These are phyloP conservation scores for Ceratocystis alfenasii DNA, from an alignment of 2,329 filamentous ascomycete species.

Conservation along the genomic window DNA sequence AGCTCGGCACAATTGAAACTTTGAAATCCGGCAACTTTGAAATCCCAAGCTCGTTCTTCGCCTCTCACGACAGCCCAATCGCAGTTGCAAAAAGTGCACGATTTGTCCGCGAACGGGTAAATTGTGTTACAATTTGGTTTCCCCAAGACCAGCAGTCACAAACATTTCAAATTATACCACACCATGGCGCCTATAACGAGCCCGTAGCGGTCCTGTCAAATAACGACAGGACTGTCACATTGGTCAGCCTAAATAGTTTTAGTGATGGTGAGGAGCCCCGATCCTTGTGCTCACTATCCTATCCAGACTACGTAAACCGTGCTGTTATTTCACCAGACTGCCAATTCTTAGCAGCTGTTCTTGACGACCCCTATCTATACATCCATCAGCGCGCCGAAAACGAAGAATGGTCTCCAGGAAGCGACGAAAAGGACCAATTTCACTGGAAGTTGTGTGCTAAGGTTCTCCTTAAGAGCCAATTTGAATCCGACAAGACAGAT, in stretches of 20 bases:
- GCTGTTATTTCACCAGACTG: slow-evolving; percentile 89
- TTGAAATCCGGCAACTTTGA: slow-evolving; percentile 11
- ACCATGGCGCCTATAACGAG: slow-evolving; percentile 34
- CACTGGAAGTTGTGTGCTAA: slow-evolving; percentile 42
- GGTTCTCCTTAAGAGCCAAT: slow-evolving; percentile 48
- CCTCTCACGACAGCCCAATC: background rate
- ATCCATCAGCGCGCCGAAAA: slow-evolving; percentile 53
- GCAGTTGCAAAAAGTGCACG: slow-evolving; percentile 36
- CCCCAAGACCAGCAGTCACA: slow-evolving; percentile 32
- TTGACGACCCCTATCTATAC: slow-evolving; percentile 77
- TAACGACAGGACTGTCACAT: slow-evolving; percentile 78
- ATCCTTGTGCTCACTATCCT: slow-evolving; percentile 56
- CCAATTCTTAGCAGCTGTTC: slow-evolving; percentile 64
- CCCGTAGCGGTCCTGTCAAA: slow-evolving; percentile 67
- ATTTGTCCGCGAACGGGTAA: slow-evolving; percentile 49
- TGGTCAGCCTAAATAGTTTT: slow-evolving; percentile 64
- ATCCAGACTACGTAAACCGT: slow-evolving; percentile 83
- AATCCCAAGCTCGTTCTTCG: background rate
- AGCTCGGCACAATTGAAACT: slow-evolving; percentile 32
- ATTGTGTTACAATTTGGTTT: slow-evolving; percentile 54
- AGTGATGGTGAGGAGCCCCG: slow-evolving; percentile 35
- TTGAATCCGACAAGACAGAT: slow-evolving; percentile 41
- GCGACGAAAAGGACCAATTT: slow-evolving; percentile 26
- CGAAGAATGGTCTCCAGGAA: slow-evolving; percentile 25
- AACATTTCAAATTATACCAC: slow-evolving; percentile 19